These are phyloP conservation scores for Iberis pinnata DNA, from an alignment of 345 rosid genomes.

Conservation along the genomic window DNA sequence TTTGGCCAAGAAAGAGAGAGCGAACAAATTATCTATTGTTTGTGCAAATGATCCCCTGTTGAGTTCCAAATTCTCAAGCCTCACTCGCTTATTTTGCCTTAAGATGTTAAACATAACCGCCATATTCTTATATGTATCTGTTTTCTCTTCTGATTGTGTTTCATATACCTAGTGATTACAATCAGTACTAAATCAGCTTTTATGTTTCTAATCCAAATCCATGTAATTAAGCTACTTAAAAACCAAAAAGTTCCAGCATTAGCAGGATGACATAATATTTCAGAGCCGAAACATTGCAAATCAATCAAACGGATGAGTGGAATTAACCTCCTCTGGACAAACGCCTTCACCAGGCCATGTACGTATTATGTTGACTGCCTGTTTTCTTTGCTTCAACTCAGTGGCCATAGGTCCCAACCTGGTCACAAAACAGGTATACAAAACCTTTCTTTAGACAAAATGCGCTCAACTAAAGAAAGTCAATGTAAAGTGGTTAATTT, in stretches of 20 bases:
- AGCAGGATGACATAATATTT: constrained; percentile 24
- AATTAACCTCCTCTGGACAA: too few relatives aligned
- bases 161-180: constrained; percentile 45
- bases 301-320: too few relatives aligned
- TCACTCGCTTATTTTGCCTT: constrained; percentile 41
- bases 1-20: constrained; percentile 78
- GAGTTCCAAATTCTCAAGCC: constrained; percentile 68
- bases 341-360: too few relatives aligned
- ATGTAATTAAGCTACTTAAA: constrained; percentile 1
- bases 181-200: constrained; percentile 11
- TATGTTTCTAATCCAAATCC: too few relatives aligned
- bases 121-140: constrained; percentile 83
- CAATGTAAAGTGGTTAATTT: background rate
- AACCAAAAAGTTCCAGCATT: background rate
- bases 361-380: constrained; percentile 36
- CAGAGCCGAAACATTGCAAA: too few relatives aligned
- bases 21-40: constrained; percentile 84
- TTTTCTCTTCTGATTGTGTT: constrained; percentile 49
- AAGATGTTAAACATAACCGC: constrained; percentile 61
- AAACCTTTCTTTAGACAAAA: constrained; percentile 1
- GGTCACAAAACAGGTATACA: background rate
- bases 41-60: constrained; percentile 81
- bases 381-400: constrained; percentile 61
- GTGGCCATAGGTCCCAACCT: constrained; percentile 93
- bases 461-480: background rate